Evolutionary conservation across 208 protist species (phyloP).

Genomic region (Wallacemonas sp.): DNA sequence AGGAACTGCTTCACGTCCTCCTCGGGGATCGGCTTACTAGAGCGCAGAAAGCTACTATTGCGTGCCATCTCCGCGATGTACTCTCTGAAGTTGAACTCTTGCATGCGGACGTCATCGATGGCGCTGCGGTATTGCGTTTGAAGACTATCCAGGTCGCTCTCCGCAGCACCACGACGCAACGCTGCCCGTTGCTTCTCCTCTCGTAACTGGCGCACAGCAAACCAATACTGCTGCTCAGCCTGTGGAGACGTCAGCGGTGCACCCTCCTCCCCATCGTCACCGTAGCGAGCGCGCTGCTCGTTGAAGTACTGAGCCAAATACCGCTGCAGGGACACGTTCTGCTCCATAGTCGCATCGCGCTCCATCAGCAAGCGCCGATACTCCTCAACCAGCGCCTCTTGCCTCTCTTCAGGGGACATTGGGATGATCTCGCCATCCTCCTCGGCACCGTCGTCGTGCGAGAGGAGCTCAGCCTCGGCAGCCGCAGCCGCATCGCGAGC

Average conservation of each 20-base stretch:
- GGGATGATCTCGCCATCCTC: conserved; percentile 14
- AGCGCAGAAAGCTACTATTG: conserved; percentile 66
- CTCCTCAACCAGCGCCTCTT: conserved; percentile 44
- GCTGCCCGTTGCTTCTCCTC: conserved; percentile 55
- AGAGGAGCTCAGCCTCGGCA: conserved; percentile 6
- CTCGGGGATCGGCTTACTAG: conserved; percentile 66
- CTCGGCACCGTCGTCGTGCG: conserved; percentile 16
- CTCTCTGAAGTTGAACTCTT: conserved; percentile 77
- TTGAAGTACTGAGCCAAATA: conserved; percentile 72
- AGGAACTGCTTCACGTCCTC: conserved; percentile 78
- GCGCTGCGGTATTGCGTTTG: conserved; percentile 53
- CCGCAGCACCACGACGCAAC: conserved; percentile 33
- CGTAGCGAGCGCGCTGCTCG: conserved; percentile 77
- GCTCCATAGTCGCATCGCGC: conserved; percentile 55
- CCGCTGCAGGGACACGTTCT: conserved; percentile 70
- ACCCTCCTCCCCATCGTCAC: conserved; percentile 44
- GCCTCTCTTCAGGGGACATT: conserved; percentile 34
- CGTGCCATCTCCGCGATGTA: conserved; percentile 65
- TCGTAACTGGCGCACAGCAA: conserved; percentile 55
- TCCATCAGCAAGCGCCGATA: conserved; percentile 64
- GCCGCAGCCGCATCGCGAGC: conserved; percentile 12
- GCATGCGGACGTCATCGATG: conserved; percentile 56
- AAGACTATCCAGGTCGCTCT: conserved; percentile 51
- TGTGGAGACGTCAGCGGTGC: conserved; percentile 53
- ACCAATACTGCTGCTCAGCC: conserved; percentile 80